These are phyloP conservation scores for Cladophialophora bantiana DNA, from an alignment of 2,329 filamentous ascomycete genomes.

Conservation along the genomic window DNA sequence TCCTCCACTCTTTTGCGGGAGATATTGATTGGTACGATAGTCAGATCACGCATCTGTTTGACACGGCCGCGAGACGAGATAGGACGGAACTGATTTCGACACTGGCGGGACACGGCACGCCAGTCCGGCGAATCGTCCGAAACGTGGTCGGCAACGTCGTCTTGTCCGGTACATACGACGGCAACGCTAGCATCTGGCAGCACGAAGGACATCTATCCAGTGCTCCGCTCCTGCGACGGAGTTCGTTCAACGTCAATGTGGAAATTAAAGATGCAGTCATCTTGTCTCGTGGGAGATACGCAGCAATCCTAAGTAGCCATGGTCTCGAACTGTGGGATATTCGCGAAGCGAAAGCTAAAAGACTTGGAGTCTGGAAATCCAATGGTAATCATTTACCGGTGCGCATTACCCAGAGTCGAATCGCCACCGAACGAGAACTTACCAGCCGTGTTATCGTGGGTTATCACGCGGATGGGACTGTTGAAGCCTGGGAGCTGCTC, in stretches of 20 bases:
- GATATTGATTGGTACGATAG: constrained; percentile 82
- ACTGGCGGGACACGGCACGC: constrained; percentile 83
- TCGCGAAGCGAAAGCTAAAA: constrained; percentile 31
- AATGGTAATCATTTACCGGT: constrained; percentile 20
- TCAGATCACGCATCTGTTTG: constrained; percentile 79
- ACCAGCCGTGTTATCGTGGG: constrained; percentile 36
- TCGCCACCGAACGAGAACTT: constrained; percentile 32
- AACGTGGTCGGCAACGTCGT: constrained; percentile 81
- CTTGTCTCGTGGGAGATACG: constrained; percentile 35
- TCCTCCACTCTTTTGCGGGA: constrained; percentile 86
- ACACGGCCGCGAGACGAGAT: constrained; percentile 64
- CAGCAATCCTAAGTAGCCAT: constrained; percentile 26
- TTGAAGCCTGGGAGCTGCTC: constrained; percentile 35
- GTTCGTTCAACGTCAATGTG: constrained; percentile 28
- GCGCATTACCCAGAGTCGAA: constrained; percentile 35
- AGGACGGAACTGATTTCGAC: constrained; percentile 69
- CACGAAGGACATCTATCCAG: constrained; percentile 53
- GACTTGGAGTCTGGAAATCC: constrained; percentile 25
- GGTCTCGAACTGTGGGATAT: constrained; percentile 36
- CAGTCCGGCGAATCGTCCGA: constrained; percentile 84
- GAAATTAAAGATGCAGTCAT: constrained; percentile 34
- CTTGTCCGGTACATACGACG: constrained; percentile 78
- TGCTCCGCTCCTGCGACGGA: constrained; percentile 31
- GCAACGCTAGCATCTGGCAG: constrained; percentile 84
- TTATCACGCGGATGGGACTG: constrained; percentile 24